Evolutionary conservation across 2,329 filamentous ascomycete genomes (phyloP), one percentile per base, ranked within the genome.

Genomic region (Trichoderma breve): DNA sequence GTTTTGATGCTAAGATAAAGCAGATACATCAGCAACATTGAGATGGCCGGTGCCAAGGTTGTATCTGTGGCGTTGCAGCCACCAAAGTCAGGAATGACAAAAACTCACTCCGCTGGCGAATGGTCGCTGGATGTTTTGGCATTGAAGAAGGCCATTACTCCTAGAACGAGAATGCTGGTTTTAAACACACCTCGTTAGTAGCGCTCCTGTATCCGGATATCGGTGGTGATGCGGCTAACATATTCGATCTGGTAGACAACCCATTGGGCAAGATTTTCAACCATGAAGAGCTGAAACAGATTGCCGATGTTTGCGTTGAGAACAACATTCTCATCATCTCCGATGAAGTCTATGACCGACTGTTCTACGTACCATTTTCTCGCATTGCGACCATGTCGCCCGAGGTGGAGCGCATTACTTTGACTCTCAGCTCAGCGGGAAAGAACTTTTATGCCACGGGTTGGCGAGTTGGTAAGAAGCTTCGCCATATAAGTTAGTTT

Each of bases 61-160:
- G 63, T 66, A 26, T 66, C 63, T 36, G 63, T 66, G 47, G 47
- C 47, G 15, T 36, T 66, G 18, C 63, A 66, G 51, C 63, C 63
- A 51, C 63, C 63, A 55, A 66, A 66, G 63, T 66, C 63, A 28
- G 63, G 63, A 53, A 66, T 66, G 63, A 66, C 63, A 34, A 57
- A 57, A 57, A 66, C 63, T 7, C 63, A 66, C 18, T 66, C 63
- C 3, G 63, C 63, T 4, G 63, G 63, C 6, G 63, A 66, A 28
- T 66, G 63, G 63, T 39, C 47, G 30, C 63, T 66, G 9, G 63
- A 66, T 18, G 36, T 66, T n/a, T 51, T 15, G 9, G 63, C 47
- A 26, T 28, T 66, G 47, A 53, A 53, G 51, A 51, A 36, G 6
- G 63, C 63, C 4, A 24, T 66, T 24, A 66, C 47, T 39, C 63